Base-by-base conservation (phyloP, 768 basidiomycete species). In the Trametes gibbosa region DNA sequence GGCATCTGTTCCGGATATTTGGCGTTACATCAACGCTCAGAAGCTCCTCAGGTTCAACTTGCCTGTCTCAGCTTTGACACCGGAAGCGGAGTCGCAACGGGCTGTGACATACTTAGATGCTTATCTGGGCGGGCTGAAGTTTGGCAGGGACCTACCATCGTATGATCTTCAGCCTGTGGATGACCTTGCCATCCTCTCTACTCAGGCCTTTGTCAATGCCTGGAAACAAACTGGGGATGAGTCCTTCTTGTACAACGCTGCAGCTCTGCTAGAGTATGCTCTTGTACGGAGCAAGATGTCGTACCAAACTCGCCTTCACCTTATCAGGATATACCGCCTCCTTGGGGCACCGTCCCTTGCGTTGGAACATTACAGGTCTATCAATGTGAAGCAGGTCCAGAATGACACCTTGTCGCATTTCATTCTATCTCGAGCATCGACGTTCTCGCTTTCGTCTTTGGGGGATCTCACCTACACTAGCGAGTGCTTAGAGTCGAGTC, bases 101-200 rank as follows among this genome's bases (percentile, higher is more conserved):
- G 84, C 82, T 16, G 68, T 73, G 21, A 69, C 77, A 29, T 90
- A 86, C 66, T 73, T 81, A 8, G 71, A 76, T 61, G 78, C 81
- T 53, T 96, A 95, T 68, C 72, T 89, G 29, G 77, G 83, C 3
- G 87, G 81, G 17, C 78, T 95, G 27, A 75, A 81, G 19, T 75
- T 93, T 2, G 92, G 92, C 46, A 73, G 75, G 41, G 75, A 81
- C 50, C 77, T 95, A 19, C 83, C 86, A 8, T 69, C 77, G 4
- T 89, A 91, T 0, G 95, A 96, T 65, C 77, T 95, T 24, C 95
- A 96, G 68, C 90, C 88, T 17, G 89, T 84, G 0, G 95, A 97
- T 65, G 95, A 95, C 66, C 80, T 96, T 32, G 86, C 81, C 24
- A 77, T 95, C 25, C 75, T 97, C 21, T 84, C 89, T 6, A 87